phyloP scores from a whole-genome alignment of 495 filamentous ascomycete genomes.

The Aspergillus cristatus region DNA sequence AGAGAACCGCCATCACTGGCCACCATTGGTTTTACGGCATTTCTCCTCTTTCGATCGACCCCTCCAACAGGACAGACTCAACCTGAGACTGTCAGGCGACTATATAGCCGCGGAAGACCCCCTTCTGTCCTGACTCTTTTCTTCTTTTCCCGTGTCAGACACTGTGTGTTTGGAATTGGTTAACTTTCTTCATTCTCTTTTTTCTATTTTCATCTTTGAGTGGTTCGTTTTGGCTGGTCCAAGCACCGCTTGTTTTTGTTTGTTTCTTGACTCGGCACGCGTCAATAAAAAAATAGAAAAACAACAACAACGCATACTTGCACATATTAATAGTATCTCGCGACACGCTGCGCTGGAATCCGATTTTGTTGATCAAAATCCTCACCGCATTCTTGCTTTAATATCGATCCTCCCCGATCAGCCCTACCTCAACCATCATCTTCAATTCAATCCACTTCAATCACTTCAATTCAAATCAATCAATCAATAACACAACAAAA shows the following conservation, averaged over 20 bases:
- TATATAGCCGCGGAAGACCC: conserved; percentile 34
- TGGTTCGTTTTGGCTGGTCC: conserved; percentile 39
- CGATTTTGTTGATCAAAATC: conserved; percentile 34
- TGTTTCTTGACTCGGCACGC: conserved; percentile 16
- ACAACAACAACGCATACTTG: no score
- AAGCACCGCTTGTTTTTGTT: conserved; percentile 17
- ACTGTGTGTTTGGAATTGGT: conserved; percentile 27
- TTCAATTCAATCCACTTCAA: background rate
- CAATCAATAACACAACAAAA: conserved; percentile 17
- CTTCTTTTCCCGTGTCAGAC: conserved; percentile 14
- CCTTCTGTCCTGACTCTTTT: conserved; percentile 5
- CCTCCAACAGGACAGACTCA: background rate
- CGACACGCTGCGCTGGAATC: conserved; percentile 11
- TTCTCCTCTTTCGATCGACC: background rate
- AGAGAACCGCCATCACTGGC: conserved; percentile 12
- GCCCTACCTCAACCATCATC: conserved; percentile 4
- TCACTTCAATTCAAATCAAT: conserved; percentile 1
- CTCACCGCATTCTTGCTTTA: conserved; percentile 2
- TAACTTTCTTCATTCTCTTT: conserved; percentile 6
- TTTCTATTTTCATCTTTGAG: conserved; percentile 31
- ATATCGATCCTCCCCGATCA: conserved; percentile 7
- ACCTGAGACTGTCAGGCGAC: conserved; percentile 3
- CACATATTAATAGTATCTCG: conserved; percentile 19
- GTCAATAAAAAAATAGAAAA: conserved; percentile 13
- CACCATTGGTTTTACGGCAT: background rate